Conservation (phyloP, 129 eudicot species). For the Saussurea involucrata region DNA sequence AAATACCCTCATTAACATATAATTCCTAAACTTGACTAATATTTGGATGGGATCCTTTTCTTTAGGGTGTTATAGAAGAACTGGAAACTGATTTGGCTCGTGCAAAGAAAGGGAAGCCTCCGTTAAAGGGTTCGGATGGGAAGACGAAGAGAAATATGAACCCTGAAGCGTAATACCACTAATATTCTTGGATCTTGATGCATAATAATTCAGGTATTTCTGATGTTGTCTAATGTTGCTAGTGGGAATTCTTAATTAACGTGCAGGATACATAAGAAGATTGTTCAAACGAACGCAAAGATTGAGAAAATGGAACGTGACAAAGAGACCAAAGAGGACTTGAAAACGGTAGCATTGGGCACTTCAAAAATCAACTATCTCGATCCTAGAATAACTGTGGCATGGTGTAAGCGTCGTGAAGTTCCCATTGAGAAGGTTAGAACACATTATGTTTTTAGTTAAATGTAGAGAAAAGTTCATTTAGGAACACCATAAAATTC, state of each 20-base stretch:
- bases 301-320: constrained; percentile 87
- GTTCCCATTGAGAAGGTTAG: constrained; percentile 97
- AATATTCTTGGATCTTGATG: not conserved
- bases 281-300: constrained; percentile 59
- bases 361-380: constrained; percentile 94
- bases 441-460: not conserved
- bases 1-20: too few relatives aligned
- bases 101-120: constrained; percentile 95
- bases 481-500: not conserved
- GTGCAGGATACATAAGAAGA: constrained; percentile 78
- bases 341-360: constrained; percentile 93
- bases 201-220: not conserved
- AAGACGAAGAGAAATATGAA: constrained; percentile 70
- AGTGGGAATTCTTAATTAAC: not conserved
- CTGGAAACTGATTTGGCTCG: constrained; percentile 65
- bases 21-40: not conserved
- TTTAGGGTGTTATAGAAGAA: constrained; percentile 64
- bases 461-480: too few relatives aligned
- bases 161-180: constrained; percentile 71
- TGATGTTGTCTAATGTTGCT: not conserved
- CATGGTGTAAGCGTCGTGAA: constrained; percentile 98
- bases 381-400: constrained; percentile 98
- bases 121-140: constrained; percentile 69
- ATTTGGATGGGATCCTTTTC: not conserved
- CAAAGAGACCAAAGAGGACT: constrained; percentile 77